A percentile compares a stretch with the other conserved stretches of the same genome.
Conservation (phyloP, 1,284 basidiomycete genomes). For the Sporisorium exsertum region DNA sequence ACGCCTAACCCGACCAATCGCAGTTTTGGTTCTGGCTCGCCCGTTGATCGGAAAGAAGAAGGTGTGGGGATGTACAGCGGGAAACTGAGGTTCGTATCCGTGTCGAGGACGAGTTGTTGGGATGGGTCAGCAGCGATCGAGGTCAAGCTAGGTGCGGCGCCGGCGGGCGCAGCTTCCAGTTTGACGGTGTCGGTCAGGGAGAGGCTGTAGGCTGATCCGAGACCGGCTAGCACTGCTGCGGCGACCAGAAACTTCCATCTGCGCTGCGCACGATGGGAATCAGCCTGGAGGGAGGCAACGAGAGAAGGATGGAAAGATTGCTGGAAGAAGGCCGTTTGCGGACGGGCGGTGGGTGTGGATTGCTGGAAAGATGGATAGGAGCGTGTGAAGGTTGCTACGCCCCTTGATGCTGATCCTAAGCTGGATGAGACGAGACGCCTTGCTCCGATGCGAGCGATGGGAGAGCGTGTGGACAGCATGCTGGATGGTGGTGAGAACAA, state of each 20-base stretch:
- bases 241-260: slow-evolving; percentile 1
- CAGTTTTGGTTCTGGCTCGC: slow-evolving; percentile 69
- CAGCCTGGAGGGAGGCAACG: not conserved
- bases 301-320: slow-evolving; percentile 21
- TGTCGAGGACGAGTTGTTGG: slow-evolving; percentile 29
- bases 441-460: not conserved
- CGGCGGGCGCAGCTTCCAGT: slow-evolving; percentile 22
- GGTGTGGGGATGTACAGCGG: slow-evolving; percentile 39
- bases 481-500: not conserved
- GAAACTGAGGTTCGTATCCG: slow-evolving; percentile 40
- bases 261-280: not conserved
- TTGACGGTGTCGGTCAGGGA: slow-evolving; percentile 3
- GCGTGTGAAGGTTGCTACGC: slow-evolving; percentile 20
- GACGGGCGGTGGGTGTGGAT: not conserved
- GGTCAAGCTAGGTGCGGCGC: slow-evolving; percentile 9
- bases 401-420: slow-evolving; percentile 1
- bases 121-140: slow-evolving; percentile 8
- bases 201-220: slow-evolving; percentile 8
- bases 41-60: slow-evolving; percentile 6
- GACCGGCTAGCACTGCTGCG: slow-evolving; percentile 9
- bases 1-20: slow-evolving; percentile 83
- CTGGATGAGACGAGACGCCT: not conserved
- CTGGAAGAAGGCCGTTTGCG: slow-evolving; percentile 24
- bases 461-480: not conserved
- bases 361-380: slow-evolving; percentile 28